Evolutionary conservation across 2,329 filamentous ascomycete genomes (phyloP).

Genomic region (Amauroascus niger): DNA sequence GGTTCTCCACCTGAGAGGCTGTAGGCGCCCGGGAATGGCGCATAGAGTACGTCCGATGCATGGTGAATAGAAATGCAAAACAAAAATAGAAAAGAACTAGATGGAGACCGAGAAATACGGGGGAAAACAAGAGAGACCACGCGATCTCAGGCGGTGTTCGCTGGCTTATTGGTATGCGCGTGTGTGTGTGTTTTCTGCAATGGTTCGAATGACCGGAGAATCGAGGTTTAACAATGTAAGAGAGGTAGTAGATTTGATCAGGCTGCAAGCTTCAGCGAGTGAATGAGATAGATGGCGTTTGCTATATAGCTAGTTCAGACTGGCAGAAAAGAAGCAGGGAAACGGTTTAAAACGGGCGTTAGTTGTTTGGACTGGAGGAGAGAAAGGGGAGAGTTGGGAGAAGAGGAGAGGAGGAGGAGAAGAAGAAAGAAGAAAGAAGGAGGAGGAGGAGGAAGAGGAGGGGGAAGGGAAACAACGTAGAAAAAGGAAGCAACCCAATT

Average conservation of each 20-base stretch:
- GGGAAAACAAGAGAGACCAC: neutral
- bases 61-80: conserved; percentile 34
- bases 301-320: neutral
- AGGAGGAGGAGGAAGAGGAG: neutral
- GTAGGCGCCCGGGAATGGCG: conserved; percentile 93
- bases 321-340: neutral
- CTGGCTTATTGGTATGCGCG: neutral
- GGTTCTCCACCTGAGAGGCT: conserved; percentile 82
- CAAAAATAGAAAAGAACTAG: neutral
- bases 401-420: neutral
- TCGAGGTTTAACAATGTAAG: neutral
- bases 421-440: neutral
- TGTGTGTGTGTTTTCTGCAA: neutral
- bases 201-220: neutral
- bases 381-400: no score
- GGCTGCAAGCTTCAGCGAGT: conserved; percentile 5
- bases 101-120: neutral
- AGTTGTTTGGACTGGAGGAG: neutral
- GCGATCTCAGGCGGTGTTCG: no score
- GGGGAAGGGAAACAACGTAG: neutral
- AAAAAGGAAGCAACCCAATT: neutral
- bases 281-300: conserved; percentile 8
- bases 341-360: no score
- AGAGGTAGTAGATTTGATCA: neutral
- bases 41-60: conserved; percentile 99